phyloP scores from a whole-genome alignment of 1,284 basidiomycete species.

The Phylloporus sp. region DNA sequence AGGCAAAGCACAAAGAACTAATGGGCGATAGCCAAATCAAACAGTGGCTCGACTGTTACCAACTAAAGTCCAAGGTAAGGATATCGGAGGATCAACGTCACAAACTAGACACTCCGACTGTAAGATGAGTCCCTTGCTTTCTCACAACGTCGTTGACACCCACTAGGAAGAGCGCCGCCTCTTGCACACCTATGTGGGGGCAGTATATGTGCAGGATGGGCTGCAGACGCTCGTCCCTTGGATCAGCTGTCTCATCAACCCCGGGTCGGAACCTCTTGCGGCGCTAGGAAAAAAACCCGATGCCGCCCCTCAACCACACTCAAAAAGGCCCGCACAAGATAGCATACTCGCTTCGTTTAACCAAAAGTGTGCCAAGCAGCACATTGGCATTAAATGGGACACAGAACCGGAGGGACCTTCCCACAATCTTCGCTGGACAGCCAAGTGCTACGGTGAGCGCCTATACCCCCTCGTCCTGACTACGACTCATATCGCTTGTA shows the following conservation, averaged over 20 bases:
- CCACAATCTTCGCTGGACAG: conserved; percentile 63
- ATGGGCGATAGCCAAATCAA: conserved; percentile 43
- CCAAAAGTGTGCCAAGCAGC: conserved; percentile 57
- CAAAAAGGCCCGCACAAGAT: conserved; percentile 26
- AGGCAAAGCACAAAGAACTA: conserved; percentile 42
- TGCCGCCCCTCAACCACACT: conserved; percentile 30
- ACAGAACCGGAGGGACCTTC: conserved; percentile 54
- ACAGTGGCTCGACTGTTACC: conserved; percentile 53
- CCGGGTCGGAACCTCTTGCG: conserved; percentile 46
- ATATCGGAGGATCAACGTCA: conserved; percentile 40
- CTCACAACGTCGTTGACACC: conserved; percentile 14
- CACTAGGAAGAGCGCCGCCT: conserved; percentile 55
- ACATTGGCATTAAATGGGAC: conserved; percentile 50
- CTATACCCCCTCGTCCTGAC: conserved; percentile 1
- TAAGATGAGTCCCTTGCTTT: conserved; percentile 26
- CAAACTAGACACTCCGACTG: conserved; percentile 45
- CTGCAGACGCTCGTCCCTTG: conserved; percentile 50
- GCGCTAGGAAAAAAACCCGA: conserved; percentile 34
- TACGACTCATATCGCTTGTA: conserved; percentile 29
- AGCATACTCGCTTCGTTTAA: conserved; percentile 58
- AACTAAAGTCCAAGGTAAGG: conserved; percentile 51
- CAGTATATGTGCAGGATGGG: conserved; percentile 56
- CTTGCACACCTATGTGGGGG: conserved; percentile 62
- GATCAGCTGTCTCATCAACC: conserved; percentile 58
- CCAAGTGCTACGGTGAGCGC: conserved; percentile 55